These are phyloP conservation scores for Veloboletus limbatus DNA, from an alignment of 1,284 basidiomycete genomes.

Conservation along the genomic window DNA sequence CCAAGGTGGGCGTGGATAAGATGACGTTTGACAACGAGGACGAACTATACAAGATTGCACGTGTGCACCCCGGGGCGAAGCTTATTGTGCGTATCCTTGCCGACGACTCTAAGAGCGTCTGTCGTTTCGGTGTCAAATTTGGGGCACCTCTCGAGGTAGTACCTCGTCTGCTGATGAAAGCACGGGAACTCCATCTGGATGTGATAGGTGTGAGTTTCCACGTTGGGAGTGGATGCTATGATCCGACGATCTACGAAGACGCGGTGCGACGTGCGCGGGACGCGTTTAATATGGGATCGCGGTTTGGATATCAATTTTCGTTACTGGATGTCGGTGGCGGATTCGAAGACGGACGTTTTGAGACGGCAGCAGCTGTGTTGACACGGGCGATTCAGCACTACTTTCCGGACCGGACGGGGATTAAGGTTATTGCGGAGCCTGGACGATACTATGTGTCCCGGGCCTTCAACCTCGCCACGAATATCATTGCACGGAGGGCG, in stretches of 20 bases:
- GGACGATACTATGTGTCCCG: constrained; percentile 92
- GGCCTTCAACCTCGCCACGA: constrained; percentile 92
- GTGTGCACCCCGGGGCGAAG: constrained; percentile 79
- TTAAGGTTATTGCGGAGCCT: constrained; percentile 95
- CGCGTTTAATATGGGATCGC: constrained; percentile 87
- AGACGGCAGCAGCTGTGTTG: constrained; percentile 75
- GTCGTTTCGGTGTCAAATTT: constrained; percentile 94
- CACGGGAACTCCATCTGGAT: constrained; percentile 77
- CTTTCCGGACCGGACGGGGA: constrained; percentile 78
- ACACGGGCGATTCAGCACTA: constrained; percentile 72
- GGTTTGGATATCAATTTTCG: constrained; percentile 79
- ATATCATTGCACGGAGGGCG: constrained; percentile 88
- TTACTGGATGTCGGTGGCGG: constrained; percentile 95
- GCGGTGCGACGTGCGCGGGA: constrained; percentile 81
- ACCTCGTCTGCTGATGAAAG: constrained; percentile 76
- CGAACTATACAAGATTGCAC: constrained; percentile 94
- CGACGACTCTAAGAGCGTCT: constrained; percentile 94
- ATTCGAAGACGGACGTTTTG: constrained; percentile 90
- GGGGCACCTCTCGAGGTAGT: constrained; percentile 89
- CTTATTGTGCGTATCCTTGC: constrained; percentile 94
- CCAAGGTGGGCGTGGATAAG: constrained; percentile 75
- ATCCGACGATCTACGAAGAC: constrained; percentile 86
- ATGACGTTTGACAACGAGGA: constrained; percentile 99
- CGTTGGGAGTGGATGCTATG: constrained; percentile 96
- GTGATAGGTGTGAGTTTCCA: constrained; percentile 98